Conservation (phyloP, 345 rosid species). For the Gossypium arboreum region DNA sequence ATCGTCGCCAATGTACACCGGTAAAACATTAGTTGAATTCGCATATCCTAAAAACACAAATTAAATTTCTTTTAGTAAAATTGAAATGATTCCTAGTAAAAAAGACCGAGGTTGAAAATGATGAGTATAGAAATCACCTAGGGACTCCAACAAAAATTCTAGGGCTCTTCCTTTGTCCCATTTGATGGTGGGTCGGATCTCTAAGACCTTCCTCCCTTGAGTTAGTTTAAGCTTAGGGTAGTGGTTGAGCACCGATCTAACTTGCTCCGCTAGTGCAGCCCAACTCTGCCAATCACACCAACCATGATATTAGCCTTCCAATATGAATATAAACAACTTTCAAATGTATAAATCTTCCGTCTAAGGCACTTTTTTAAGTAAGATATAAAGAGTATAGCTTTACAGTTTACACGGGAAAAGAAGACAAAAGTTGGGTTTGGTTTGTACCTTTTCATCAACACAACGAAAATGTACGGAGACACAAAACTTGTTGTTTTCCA, state of each 20-base stretch:
- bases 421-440: background rate
- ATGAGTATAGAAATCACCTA: constrained; percentile 44
- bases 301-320: background rate
- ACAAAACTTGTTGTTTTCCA: constrained; percentile 95
- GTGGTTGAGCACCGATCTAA: constrained; percentile 46
- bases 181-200: constrained; percentile 87
- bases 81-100: background rate
- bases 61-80: too few species aligned
- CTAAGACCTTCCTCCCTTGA: constrained; percentile 84
- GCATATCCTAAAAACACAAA: constrained; percentile 45
- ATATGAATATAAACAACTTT: too few species aligned
- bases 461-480: constrained; percentile 87
- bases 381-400: background rate
- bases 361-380: too few species aligned
- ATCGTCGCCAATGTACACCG: constrained; percentile 93
- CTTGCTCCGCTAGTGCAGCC: constrained; percentile 60
- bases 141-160: constrained; percentile 68
- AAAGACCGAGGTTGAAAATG: background rate
- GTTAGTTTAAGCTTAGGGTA: constrained; percentile 73
- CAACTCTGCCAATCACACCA: constrained; percentile 46
- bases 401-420: background rate
- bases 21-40: constrained; percentile 59
- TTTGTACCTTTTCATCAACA: constrained; percentile 78
- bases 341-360: too few species aligned
- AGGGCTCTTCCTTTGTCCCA: constrained; percentile 99